These are phyloP conservation scores for Melanogaster broomeanus DNA, from an alignment of 768 basidiomycete species.

Conservation along the genomic window DNA sequence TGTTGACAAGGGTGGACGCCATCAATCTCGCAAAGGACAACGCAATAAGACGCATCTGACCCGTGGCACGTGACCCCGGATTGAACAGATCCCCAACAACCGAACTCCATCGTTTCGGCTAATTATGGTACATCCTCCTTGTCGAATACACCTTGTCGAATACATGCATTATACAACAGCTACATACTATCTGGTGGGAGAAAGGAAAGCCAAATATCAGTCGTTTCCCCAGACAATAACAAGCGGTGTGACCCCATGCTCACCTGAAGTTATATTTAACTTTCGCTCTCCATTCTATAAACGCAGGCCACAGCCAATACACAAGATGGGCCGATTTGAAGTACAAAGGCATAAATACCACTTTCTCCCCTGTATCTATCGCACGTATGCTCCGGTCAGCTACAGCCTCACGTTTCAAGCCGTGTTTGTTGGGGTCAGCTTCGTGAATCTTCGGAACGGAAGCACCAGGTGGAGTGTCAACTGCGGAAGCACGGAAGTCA, in stretches of 20 bases:
- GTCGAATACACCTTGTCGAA: too few species aligned
- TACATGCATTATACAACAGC: background rate
- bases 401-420: conserved; percentile 60
- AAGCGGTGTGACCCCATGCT: background rate
- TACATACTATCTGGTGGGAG: background rate
- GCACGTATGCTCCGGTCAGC: conserved; percentile 61
- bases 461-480: conserved; percentile 47
- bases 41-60: too few species aligned
- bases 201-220: background rate
- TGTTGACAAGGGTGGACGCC: too few species aligned
- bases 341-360: conserved; percentile 56
- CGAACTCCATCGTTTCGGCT: too few species aligned
- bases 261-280: conserved; percentile 63
- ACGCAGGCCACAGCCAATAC: conserved; percentile 65
- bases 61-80: too few species aligned
- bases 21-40: too few species aligned
- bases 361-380: conserved; percentile 56
- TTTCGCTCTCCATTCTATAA: conserved; percentile 58
- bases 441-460: conserved; percentile 39
- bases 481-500: conserved; percentile 76
- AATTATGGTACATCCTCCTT: background rate
- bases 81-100: too few species aligned
- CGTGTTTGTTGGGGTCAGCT: conserved; percentile 54
- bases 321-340: conserved; percentile 52
- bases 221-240: background rate